Evolutionary conservation across 139 green algal species (phyloP), one percentile per base, ranked within the genome.

Genomic region (Chloropicon primus): DNA sequence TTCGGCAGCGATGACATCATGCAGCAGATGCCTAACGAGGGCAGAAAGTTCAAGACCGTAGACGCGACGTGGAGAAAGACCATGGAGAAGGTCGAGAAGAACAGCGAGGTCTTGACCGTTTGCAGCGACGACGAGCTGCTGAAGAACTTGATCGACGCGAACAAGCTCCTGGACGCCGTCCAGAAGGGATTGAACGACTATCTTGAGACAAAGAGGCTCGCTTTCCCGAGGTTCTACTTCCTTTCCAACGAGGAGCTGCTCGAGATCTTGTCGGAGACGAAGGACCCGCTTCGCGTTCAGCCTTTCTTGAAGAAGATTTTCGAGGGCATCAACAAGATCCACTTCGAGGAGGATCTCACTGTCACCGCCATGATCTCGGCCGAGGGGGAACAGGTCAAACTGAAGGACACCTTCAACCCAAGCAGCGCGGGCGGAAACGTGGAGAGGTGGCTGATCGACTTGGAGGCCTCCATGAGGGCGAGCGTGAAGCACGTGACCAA

Each of bases 21-120:
- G 87, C 86, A 92, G 86, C 91, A 94, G 85, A 94, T 94, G 88
- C 91, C 91, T 21, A 91, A 90, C 54, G 91, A 96, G 82, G 90
- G 88, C 2, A 84, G 87, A 79, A 93, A 93, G 82, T 96, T 96
- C 84, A 85, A 85, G 71, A 81, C 87, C 5, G 89, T 94, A 22
- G 90, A 96, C 84, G 82, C 80, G 27, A 93, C 85, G 2, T 94
- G 89, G 90, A 82, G 90, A 2, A 79, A 80, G 3, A 86, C 83
- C 23, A 95, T 95, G 90, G 86, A 92, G 26, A 89, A 88, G 80
- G 82, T 92, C 77, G 74, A 62, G 2, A 91, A 92, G 74, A 90
- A 90, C 73, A 77, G 86, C 1, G 89, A 93, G 84, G 90, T 89
- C 26, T 73, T 72, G 77, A 81, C 82, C 26, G 84, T 91, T 2